Conservation (phyloP, 202 grass and related monocot species). For the Zoysia matrella region DNA sequence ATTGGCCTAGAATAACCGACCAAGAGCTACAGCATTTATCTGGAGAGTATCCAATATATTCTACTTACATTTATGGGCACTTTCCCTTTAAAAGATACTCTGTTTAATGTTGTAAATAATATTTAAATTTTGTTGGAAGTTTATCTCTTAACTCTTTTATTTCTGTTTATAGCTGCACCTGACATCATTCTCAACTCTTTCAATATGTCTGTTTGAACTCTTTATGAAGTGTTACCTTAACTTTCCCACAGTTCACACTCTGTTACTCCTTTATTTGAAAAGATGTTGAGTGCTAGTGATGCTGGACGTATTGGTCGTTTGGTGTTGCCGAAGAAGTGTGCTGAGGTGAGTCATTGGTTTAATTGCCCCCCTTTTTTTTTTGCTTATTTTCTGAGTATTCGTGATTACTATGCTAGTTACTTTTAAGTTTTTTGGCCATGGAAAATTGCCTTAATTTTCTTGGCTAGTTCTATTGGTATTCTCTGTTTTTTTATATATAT, state of each 20-base stretch:
- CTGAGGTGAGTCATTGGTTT: constrained; percentile 62
- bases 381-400: constrained; percentile 6
- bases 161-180: constrained; percentile 30
- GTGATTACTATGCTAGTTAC: constrained; percentile 7
- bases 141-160: constrained; percentile 19
- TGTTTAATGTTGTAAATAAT: constrained; percentile 28
- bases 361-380: constrained; percentile 7
- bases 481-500: constrained; percentile 1
- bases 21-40: constrained; percentile 93
- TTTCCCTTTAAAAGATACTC: constrained; percentile 30
- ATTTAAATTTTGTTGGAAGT: not conserved
- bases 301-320: constrained; percentile 96
- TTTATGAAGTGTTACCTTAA: constrained; percentile 60
- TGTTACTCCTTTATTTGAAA: constrained; percentile 96
- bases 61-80: constrained; percentile 41
- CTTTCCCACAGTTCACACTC: constrained; percentile 72
- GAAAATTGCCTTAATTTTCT: not conserved
- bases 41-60: constrained; percentile 85
- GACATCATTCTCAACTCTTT: not conserved
- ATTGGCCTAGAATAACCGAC: constrained; percentile 98
- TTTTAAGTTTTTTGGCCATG: not conserved
- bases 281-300: constrained; percentile 98
- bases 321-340: constrained; percentile 99
- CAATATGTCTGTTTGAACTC: constrained; percentile 16
- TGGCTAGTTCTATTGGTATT: constrained; percentile 9